Percentiles rank a stretch among this genome's conserved stretches.
phyloP scores from a whole-genome alignment of 768 basidiomycete genomes.

The Agaricus sinodeliciosus region DNA sequence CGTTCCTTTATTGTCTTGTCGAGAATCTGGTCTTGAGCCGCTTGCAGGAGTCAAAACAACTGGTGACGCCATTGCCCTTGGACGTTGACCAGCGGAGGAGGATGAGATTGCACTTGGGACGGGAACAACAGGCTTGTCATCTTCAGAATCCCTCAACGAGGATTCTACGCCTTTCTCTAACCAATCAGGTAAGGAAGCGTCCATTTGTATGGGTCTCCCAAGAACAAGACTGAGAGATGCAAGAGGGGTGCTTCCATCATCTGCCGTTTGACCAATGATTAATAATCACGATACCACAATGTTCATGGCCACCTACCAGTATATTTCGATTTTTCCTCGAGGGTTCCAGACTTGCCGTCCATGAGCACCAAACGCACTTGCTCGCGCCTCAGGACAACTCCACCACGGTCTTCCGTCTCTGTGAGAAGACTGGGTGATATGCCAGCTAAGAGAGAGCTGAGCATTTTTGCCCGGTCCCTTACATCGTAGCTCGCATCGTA shows the following conservation, averaged over 20 bases:
- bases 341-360: conserved; percentile 56
- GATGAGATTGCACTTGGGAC: conserved; percentile 36
- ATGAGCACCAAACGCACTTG: conserved; percentile 79
- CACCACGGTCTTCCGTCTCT: conserved; percentile 40
- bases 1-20: conserved; percentile 31
- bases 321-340: conserved; percentile 30
- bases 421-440: conserved; percentile 1
- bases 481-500: conserved; percentile 90
- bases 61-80: conserved; percentile 30
- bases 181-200: conserved; percentile 73
- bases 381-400: conserved; percentile 76
- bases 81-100: conserved; percentile 16
- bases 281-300: background rate
- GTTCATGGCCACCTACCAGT: conserved; percentile 20
- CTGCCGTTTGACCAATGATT: conserved; percentile 18
- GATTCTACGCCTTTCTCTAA: conserved; percentile 80
- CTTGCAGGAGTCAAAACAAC: conserved; percentile 52
- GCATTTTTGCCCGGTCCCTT: conserved; percentile 81
- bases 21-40: conserved; percentile 33
- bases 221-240: conserved; percentile 65
- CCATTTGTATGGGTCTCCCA: conserved; percentile 44
- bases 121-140: conserved; percentile 35
- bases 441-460: conserved; percentile 53
- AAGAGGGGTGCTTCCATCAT: conserved; percentile 36
- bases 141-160: conserved; percentile 61